Conservation (phyloP, 2,329 filamentous ascomycete genomes). For the Mycosphaerella arachidis region DNA sequence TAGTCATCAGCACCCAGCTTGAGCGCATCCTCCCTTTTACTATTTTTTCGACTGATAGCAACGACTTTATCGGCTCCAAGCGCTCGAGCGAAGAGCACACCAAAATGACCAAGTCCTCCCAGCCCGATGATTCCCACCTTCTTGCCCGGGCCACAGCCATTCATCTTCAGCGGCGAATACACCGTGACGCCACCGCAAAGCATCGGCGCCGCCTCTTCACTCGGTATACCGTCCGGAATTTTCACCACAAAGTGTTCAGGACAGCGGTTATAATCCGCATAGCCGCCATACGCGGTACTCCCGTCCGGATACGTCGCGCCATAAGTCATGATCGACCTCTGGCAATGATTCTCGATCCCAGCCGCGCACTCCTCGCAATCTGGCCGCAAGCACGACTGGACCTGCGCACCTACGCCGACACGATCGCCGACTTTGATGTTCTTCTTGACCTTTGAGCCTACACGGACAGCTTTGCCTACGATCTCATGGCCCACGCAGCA, state of each 20-base stretch:
- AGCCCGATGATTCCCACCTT: conserved; percentile 67
- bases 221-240: conserved; percentile 48
- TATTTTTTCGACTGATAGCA: conserved; percentile 56
- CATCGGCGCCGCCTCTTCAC: conserved; percentile 60
- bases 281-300: conserved; percentile 54
- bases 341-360: conserved; percentile 43
- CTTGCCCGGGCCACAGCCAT: conserved; percentile 65
- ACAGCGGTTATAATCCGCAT: conserved; percentile 48
- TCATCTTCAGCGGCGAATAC: conserved; percentile 63
- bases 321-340: conserved; percentile 14
- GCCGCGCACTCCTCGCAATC: conserved; percentile 51
- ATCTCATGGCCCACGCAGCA: conserved; percentile 31
- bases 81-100: conserved; percentile 64
- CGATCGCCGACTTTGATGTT: conserved; percentile 35
- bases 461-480: conserved; percentile 32
- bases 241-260: conserved; percentile 51
- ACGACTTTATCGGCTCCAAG: conserved; percentile 63
- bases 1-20: conserved; percentile 58
- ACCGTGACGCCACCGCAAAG: conserved; percentile 73
- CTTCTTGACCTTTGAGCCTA: conserved; percentile 27
- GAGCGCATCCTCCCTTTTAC: conserved; percentile 56
- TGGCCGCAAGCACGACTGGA: conserved; percentile 42
- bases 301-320: conserved; percentile 17
- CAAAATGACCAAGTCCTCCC: conserved; percentile 63
- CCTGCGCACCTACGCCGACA: conserved; percentile 49